Evolutionary conservation across 2,329 filamentous ascomycete species (phyloP).

Genomic region (Penicillium expansum): DNA sequence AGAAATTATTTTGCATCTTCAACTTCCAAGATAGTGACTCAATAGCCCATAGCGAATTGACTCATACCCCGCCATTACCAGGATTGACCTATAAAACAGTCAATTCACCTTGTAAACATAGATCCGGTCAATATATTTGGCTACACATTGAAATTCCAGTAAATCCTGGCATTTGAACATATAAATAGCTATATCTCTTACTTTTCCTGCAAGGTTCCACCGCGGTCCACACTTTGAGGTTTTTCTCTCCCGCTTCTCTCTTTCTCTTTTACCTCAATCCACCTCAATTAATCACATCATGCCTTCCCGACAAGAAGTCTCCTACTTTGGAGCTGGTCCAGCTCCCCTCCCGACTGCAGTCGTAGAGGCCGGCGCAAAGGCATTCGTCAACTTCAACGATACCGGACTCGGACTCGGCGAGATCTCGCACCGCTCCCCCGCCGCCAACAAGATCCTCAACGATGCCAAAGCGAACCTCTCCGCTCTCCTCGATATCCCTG

Average conservation of each 20-base stretch:
- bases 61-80: constrained; percentile 21
- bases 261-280: constrained; percentile 2
- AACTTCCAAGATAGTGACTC: neutral
- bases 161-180: neutral
- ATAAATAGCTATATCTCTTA: neutral
- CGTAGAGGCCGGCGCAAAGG: constrained; percentile 70
- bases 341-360: constrained; percentile 80
- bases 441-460: constrained; percentile 75
- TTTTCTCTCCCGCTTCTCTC: constrained; percentile 16
- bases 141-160: neutral
- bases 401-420: constrained; percentile 84
- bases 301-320: constrained; percentile 70
- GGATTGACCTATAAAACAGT: neutral
- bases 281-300: constrained; percentile 36
- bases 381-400: constrained; percentile 76
- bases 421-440: constrained; percentile 80
- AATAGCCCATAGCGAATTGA: constrained; percentile 1
- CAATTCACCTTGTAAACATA: constrained; percentile 1
- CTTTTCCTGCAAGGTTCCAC: constrained; percentile 19
- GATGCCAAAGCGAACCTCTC: constrained; percentile 72
- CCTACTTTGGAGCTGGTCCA: constrained; percentile 88
- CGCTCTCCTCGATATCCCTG: constrained; percentile 74
- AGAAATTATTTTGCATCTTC: neutral
- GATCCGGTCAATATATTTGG: constrained; percentile 9
- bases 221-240: constrained; percentile 19